Evolutionary conservation across 2,329 filamentous ascomycete genomes (phyloP).

Genomic region (Ophiostoma himal-ulmi): DNA sequence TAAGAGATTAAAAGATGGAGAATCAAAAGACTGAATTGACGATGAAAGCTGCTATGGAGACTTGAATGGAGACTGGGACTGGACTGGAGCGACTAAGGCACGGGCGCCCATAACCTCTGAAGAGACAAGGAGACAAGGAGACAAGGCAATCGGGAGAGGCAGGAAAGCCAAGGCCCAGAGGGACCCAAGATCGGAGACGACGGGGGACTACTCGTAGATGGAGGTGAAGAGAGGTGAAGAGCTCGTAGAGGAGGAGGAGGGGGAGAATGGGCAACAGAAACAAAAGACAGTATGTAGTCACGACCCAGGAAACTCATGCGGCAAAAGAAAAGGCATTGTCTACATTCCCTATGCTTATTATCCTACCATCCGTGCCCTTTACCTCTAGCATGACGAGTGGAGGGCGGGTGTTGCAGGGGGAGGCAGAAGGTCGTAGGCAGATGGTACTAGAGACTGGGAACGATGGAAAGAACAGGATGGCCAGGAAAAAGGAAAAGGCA

Average conservation of each 20-base stretch:
- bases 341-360: background rate
- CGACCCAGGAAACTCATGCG: background rate
- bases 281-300: background rate
- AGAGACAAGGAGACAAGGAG: slow-evolving; percentile 1
- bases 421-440: background rate
- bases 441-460: background rate
- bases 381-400: background rate
- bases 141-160: background rate
- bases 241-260: background rate
- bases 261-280: background rate
- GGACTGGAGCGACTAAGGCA: background rate
- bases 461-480: background rate
- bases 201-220: background rate
- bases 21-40: slow-evolving; percentile 4
- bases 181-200: background rate
- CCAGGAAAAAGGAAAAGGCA: background rate
- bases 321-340: background rate
- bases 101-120: background rate
- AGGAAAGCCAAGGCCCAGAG: background rate
- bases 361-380: background rate
- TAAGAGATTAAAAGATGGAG: slow-evolving; percentile 3
- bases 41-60: slow-evolving; percentile 6
- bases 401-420: slow-evolving; percentile 5
- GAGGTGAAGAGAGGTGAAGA: background rate
- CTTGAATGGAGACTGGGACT: background rate